Conservation (phyloP, 148 eudicot species). For the Gaultheria prostrata region DNA sequence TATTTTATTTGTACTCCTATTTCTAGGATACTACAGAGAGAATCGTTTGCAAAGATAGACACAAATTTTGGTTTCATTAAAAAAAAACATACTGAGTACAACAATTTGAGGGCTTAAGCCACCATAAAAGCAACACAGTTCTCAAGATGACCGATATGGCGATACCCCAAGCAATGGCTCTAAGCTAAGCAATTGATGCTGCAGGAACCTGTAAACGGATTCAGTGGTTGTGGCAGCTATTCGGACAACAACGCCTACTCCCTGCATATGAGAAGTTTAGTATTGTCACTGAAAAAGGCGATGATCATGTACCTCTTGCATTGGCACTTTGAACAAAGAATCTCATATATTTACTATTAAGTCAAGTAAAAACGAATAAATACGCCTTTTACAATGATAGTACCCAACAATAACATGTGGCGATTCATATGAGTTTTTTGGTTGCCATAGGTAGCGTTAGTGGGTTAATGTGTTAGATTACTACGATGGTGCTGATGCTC, state of each 20-base stretch:
- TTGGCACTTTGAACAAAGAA: neutral
- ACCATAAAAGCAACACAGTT: neutral
- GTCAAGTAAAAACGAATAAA: neutral
- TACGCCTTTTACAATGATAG: neutral
- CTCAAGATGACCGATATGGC: conserved; percentile 41
- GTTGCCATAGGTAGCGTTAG: neutral
- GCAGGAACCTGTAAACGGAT: conserved; percentile 69
- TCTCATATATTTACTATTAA: neutral
- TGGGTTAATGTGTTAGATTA: neutral
- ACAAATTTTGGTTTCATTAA: neutral
- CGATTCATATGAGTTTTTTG: neutral
- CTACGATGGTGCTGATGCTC: neutral
- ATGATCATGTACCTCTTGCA: neutral
- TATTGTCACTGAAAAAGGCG: neutral
- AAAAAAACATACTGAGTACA: neutral
- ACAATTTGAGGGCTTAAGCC: conserved; percentile 7
- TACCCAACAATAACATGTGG: neutral
- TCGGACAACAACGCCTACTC: conserved; percentile 59
- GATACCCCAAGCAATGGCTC: conserved; percentile 67
- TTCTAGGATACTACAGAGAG: neutral
- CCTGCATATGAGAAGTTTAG: conserved; percentile 36
- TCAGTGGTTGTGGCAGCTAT: conserved; percentile 78
- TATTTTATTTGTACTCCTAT: neutral
- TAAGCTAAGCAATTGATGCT: conserved; percentile 52
- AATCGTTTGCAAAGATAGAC: neutral